phyloP scores from a whole-genome alignment of 192 early-diverging fungal genomes.

The Dissophora ornata region DNA sequence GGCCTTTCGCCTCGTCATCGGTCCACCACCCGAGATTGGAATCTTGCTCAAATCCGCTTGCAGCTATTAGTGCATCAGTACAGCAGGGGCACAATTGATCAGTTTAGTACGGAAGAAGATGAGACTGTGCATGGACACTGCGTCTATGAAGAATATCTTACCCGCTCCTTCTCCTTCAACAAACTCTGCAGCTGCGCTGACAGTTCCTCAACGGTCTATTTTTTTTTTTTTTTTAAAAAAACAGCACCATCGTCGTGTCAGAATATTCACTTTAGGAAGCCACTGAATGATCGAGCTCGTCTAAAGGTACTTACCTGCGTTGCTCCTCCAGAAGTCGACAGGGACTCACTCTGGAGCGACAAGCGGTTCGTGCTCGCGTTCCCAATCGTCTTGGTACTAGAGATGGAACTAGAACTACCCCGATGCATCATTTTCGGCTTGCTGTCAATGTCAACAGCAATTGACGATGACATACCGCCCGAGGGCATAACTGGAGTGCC shows the following conservation, averaged over 20 bases:
- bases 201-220: conserved; percentile 49
- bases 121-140: too few species aligned
- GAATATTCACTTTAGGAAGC: too few species aligned
- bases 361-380: conserved; percentile 3
- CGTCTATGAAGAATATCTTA: too few species aligned
- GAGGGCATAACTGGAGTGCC: neutral
- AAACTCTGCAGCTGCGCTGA: conserved; percentile 55
- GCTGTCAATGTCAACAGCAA: conserved; percentile 14
- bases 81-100: too few species aligned
- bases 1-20: conserved; percentile 55
- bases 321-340: neutral
- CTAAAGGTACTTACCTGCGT: conserved; percentile 13
- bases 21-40: conserved; percentile 63
- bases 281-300: neutral
- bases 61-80: too few species aligned
- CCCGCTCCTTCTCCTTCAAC: conserved; percentile 59
- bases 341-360: conserved; percentile 35
- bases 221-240: neutral
- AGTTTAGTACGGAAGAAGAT: too few species aligned
- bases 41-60: conserved; percentile 63
- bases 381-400: conserved; percentile 10
- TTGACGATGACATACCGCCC: conserved; percentile 4
- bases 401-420: conserved; percentile 28
- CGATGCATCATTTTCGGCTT: conserved; percentile 39
- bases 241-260: neutral